A percentile compares a stretch with the other conserved stretches of the same genome.
Evolutionary conservation across 2,329 filamentous ascomycete species (phyloP).

Genomic region (Aurifilum marmelostoma): DNA sequence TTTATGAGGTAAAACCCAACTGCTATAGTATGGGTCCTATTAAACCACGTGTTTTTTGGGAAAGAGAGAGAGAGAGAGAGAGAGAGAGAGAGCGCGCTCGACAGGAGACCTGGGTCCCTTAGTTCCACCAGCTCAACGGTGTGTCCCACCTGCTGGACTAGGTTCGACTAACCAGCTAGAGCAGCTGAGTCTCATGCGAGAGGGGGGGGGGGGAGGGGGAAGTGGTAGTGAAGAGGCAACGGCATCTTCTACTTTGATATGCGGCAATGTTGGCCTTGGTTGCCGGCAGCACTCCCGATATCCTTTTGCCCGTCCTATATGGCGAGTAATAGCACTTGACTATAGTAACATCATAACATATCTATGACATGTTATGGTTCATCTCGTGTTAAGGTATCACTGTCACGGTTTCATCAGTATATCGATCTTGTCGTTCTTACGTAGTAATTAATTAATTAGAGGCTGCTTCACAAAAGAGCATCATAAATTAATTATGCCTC

Average conservation of each 20-base stretch:
- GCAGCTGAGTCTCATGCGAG: not conserved
- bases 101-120: not conserved
- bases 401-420: no score
- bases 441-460: no score
- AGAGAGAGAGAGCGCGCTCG: not conserved
- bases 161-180: constrained; percentile 3
- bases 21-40: not conserved
- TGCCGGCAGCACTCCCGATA: constrained; percentile 11
- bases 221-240: not conserved
- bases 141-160: not conserved
- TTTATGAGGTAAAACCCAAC: not conserved
- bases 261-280: not conserved
- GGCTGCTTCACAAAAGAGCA: no score
- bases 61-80: not conserved
- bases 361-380: not conserved
- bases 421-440: not conserved
- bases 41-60: constrained; percentile 5
- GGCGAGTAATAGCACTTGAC: not conserved
- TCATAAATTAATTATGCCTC: no score
- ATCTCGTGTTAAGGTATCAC: not conserved
- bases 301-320: constrained; percentile 8
- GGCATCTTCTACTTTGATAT: constrained; percentile 1
- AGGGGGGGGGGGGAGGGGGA: not conserved
- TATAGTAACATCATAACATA: not conserved
- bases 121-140: not conserved